Percentiles rank a stretch among this genome's conserved stretches.
Conservation (phyloP, 495 filamentous ascomycete species). For the Cryomyces antarcticus region DNA sequence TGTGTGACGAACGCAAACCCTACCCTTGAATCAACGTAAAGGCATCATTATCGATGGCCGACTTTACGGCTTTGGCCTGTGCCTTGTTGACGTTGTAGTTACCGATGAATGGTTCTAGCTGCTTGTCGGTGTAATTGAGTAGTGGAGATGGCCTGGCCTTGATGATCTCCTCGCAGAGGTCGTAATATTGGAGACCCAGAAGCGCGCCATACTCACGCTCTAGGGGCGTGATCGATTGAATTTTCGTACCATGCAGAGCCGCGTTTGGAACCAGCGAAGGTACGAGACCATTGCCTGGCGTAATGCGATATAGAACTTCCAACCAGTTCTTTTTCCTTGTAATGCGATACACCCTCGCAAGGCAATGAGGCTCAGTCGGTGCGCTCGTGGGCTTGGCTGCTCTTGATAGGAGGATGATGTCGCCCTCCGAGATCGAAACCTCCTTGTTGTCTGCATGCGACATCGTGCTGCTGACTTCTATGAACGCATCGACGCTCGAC, state of each 20-base stretch:
- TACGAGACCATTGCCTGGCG: slow-evolving; percentile 33
- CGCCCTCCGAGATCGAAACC: slow-evolving; percentile 55
- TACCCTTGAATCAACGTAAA: slow-evolving; percentile 91
- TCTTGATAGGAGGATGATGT: slow-evolving; percentile 69
- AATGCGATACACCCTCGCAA: slow-evolving; percentile 63
- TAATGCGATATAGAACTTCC: slow-evolving; percentile 66
- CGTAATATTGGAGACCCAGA: slow-evolving; percentile 79
- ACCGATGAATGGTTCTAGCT: slow-evolving; percentile 39
- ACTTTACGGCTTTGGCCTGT: slow-evolving; percentile 81
- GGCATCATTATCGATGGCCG: slow-evolving; percentile 80
- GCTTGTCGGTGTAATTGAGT: slow-evolving; percentile 53
- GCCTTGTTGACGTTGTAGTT: slow-evolving; percentile 74
- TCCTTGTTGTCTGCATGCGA: slow-evolving; percentile 48
- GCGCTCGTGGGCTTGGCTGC: slow-evolving; percentile 41
- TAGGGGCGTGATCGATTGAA: slow-evolving; percentile 73
- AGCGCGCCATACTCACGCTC: slow-evolving; percentile 90
- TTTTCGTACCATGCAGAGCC: slow-evolving; percentile 53
- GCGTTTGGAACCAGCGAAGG: slow-evolving; percentile 32
- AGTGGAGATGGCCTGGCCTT: slow-evolving; percentile 75
- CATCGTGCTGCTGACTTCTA: slow-evolving; percentile 74
- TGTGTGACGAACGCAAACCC: slow-evolving; percentile 3
- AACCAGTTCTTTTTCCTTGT: slow-evolving; percentile 56
- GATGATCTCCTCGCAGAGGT: slow-evolving; percentile 79
- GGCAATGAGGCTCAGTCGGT: slow-evolving; percentile 48
- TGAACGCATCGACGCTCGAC: slow-evolving; percentile 74